These are phyloP conservation scores for Fonsecaea pugnacius DNA, from an alignment of 2,329 filamentous ascomycete species.

Conservation along the genomic window DNA sequence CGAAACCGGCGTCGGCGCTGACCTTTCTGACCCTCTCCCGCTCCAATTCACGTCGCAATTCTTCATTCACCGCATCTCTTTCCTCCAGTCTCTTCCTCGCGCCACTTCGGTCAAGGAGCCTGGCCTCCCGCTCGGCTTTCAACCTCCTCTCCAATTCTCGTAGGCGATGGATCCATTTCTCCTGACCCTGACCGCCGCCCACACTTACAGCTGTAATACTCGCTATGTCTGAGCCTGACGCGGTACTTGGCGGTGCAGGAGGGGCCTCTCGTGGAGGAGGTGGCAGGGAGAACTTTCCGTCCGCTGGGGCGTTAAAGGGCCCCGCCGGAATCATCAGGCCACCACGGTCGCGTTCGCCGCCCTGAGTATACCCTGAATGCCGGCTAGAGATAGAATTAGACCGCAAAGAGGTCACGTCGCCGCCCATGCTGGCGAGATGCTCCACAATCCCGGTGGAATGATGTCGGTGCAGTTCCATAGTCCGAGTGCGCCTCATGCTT, in stretches of 20 bases:
- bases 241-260: constrained; percentile 32
- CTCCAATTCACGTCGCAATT: constrained; percentile 68
- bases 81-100: constrained; percentile 80
- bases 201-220: constrained; percentile 26
- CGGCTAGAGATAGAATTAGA: constrained; percentile 35
- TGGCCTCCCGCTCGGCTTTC: constrained; percentile 85
- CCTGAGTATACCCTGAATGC: constrained; percentile 24
- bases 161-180: constrained; percentile 81
- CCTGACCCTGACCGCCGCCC: constrained; percentile 57
- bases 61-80: constrained; percentile 73
- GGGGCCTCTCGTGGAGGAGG: constrained; percentile 35
- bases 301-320: constrained; percentile 33
- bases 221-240: constrained; percentile 31
- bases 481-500: constrained; percentile 41
- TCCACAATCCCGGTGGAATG: constrained; percentile 59
- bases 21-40: constrained; percentile 53
- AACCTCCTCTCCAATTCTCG: constrained; percentile 86
- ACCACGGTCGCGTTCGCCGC: constrained; percentile 25
- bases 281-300: constrained; percentile 35
- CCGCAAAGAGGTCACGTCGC: constrained; percentile 38
- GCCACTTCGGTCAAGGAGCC: constrained; percentile 80
- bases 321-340: constrained; percentile 35
- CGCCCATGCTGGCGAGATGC: constrained; percentile 36
- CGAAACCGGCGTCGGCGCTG: constrained; percentile 19
- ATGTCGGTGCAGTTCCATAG: constrained; percentile 47